phyloP scores from a whole-genome alignment of 495 filamentous ascomycete genomes.

The Talaromyces adpressus region DNA sequence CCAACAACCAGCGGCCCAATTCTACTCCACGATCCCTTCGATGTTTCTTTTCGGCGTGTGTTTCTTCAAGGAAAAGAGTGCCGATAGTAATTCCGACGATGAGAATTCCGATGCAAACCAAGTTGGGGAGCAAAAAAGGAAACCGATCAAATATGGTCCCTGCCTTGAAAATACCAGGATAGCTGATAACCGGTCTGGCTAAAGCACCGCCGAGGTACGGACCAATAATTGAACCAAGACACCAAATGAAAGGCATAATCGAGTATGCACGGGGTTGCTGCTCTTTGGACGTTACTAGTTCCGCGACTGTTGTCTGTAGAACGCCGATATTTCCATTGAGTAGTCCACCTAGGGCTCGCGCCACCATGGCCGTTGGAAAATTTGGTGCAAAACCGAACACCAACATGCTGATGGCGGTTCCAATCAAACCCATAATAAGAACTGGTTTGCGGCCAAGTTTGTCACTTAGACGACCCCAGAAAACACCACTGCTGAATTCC shows the following conservation, averaged over 20 bases:
- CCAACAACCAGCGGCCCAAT: slow-evolving; percentile 66
- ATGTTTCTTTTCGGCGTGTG: slow-evolving; percentile 75
- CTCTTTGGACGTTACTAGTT: slow-evolving; percentile 84
- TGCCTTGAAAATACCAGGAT: slow-evolving; percentile 66
- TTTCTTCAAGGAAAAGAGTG: slow-evolving; percentile 89
- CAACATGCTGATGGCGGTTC: slow-evolving; percentile 89
- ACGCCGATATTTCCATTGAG: slow-evolving; percentile 97
- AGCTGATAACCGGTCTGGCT: slow-evolving; percentile 75
- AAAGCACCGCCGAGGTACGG: slow-evolving; percentile 85
- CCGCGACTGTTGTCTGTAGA: slow-evolving; percentile 87
- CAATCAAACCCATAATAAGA: slow-evolving; percentile 75
- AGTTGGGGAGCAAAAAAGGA: slow-evolving; percentile 89
- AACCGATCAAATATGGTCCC: slow-evolving; percentile 75
- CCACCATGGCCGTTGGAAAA: slow-evolving; percentile 76
- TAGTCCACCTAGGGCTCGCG: slow-evolving; percentile 80
- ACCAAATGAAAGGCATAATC: slow-evolving; percentile 98
- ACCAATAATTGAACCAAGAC: slow-evolving; percentile 84
- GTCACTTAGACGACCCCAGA: slow-evolving; percentile 93
- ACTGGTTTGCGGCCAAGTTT: slow-evolving; percentile 89
- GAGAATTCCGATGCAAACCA: slow-evolving; percentile 79
- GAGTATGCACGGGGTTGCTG: slow-evolving; percentile 90
- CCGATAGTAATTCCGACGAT: slow-evolving; percentile 73
- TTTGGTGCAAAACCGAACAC: slow-evolving; percentile 87
- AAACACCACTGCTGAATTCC: slow-evolving; percentile 80
- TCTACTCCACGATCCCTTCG: slow-evolving; percentile 70